Conservation (phyloP, 2,329 filamentous ascomycete genomes). For the Rhynchosporium secalis region DNA sequence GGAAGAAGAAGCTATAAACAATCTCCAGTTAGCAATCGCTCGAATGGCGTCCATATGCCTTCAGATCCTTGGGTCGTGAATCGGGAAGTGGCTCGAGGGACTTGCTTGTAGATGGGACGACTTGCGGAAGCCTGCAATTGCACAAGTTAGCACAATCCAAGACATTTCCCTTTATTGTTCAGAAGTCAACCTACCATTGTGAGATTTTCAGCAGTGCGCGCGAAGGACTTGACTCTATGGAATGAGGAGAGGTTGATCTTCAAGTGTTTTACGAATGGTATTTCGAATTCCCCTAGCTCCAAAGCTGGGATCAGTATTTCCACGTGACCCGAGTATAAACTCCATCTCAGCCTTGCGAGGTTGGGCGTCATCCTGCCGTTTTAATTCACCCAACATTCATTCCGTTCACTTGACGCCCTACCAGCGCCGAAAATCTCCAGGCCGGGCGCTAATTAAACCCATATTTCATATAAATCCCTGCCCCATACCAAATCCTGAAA, state of each 20-base stretch:
- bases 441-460: slow-evolving; percentile 12
- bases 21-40: slow-evolving; percentile 23
- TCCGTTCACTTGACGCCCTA: background rate
- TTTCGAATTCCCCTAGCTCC: slow-evolving; percentile 25
- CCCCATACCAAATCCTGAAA: background rate
- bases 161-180: background rate
- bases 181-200: slow-evolving; percentile 37
- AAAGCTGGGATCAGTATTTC: background rate
- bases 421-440: background rate
- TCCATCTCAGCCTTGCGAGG: slow-evolving; percentile 15
- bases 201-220: slow-evolving; percentile 24
- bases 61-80: background rate
- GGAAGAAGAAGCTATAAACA: slow-evolving; percentile 70
- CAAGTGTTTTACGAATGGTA: slow-evolving; percentile 29
- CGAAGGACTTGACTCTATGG: slow-evolving; percentile 20
- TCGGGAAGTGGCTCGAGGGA: slow-evolving; percentile 24
- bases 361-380: background rate
- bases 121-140: slow-evolving; percentile 36
- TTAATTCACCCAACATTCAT: background rate
- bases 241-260: slow-evolving; percentile 22
- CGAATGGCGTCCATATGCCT: background rate
- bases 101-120: slow-evolving; percentile 40
- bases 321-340: slow-evolving; percentile 12
- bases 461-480: background rate
- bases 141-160: slow-evolving; percentile 27